Evolutionary conservation across 2,329 filamentous ascomycete species (phyloP), one percentile per base, ranked within the genome.

Genomic region (Xylaria multiplex): DNA sequence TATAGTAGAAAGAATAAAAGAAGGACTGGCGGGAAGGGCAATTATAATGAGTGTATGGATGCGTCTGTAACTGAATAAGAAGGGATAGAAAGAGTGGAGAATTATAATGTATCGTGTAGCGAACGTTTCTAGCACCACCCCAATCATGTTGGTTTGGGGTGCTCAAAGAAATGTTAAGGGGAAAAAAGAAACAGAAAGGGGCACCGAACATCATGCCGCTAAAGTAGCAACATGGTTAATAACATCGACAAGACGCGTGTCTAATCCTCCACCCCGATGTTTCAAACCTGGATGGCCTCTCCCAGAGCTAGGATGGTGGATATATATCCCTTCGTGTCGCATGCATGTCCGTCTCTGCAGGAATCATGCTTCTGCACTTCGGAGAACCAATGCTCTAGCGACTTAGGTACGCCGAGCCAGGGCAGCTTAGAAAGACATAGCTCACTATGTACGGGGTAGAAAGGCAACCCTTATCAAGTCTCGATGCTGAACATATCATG

Each of bases 301-400:
- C 56, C 52, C 14, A 45, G 22, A 48, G 24, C 48, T 6, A 49
- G 27, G 11, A 14, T 7, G 13, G 43, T 22, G 3, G 64, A 32
- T 24, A 48, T 24, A 43, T 8, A 56, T 19, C 27, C 24, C 42
- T 70, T 66, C 2, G 66, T 69, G 45, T 72, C 67, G 19, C 48
- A 62, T 19, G 61, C 62, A 49, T 60, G 63, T 48, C 67, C 64
- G 35, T 64, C 48, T 61, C 65, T 66, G 32, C 50, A 6, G 13
- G 59, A 65, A 58, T 67, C 65, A 14, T 61, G 55, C 37, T 45
- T 58, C 14, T 27, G 24, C 37, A 19, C 35, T 19, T 22, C 5
- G 37, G 14, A 16, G 46, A 5, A 3, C 32, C 14, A 46, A 30
- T 16, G 37, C 48, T 45, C 24, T 11, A 19, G n/a, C n/a, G 32